Conservation (phyloP, 2,329 filamentous ascomycete genomes). For the Alternaria ethzedia region DNA sequence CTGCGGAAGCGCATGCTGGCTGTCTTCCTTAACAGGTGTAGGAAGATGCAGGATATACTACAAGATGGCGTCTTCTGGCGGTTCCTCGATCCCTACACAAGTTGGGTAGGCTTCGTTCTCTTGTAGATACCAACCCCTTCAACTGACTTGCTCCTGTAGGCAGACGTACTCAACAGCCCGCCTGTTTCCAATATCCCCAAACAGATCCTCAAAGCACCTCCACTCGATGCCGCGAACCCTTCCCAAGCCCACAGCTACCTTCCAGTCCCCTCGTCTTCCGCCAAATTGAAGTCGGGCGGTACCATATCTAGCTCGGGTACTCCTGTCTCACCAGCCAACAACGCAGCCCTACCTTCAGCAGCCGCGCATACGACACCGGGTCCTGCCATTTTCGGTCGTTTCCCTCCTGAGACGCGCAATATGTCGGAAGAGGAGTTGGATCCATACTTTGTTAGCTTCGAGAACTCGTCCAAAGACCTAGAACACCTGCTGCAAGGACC, state of each 20-base stretch:
- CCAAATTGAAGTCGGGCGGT: slow-evolving; percentile 74
- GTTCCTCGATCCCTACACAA: slow-evolving; percentile 96
- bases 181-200: slow-evolving; percentile 92
- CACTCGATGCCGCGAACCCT: slow-evolving; percentile 91
- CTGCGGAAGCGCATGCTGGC: slow-evolving; percentile 94
- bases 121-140: neutral
- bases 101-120: slow-evolving; percentile 73
- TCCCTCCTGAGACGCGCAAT: slow-evolving; percentile 78
- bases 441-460: slow-evolving; percentile 94
- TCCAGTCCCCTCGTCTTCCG: slow-evolving; percentile 82
- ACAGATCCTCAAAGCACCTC: slow-evolving; percentile 92
- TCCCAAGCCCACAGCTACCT: slow-evolving; percentile 85
- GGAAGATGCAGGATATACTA: slow-evolving; percentile 87
- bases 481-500: slow-evolving; percentile 87
- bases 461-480: slow-evolving; percentile 88
- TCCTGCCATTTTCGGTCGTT: slow-evolving; percentile 74
- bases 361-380: slow-evolving; percentile 65
- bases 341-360: slow-evolving; percentile 57
- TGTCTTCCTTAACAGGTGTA: slow-evolving; percentile 92
- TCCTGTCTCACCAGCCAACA: slow-evolving; percentile 60
- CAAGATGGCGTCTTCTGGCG: slow-evolving; percentile 97
- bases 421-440: slow-evolving; percentile 90
- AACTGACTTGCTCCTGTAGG: slow-evolving; percentile 61
- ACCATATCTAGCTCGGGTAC: slow-evolving; percentile 58
- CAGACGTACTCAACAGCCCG: slow-evolving; percentile 91